Evolutionary conservation across 495 filamentous ascomycete species (phyloP).

Genomic region (Amniculicola lignicola): DNA sequence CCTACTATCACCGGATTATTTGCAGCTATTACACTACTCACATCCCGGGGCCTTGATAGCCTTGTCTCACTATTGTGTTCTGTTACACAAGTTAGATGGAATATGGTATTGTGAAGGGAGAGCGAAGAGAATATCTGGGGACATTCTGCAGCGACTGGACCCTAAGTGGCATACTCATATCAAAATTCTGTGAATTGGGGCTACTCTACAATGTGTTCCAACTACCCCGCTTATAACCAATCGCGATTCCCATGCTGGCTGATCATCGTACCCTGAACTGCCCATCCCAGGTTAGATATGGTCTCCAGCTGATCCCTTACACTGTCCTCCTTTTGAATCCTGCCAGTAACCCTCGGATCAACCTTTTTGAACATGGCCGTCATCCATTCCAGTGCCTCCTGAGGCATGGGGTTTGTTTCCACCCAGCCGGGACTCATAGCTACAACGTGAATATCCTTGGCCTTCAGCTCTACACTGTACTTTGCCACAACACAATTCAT

Average conservation of each 20-base stretch:
- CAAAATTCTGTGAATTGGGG: too few relatives aligned
- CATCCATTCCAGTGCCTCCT: slow-evolving; percentile 1
- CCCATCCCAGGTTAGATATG: slow-evolving; percentile 18
- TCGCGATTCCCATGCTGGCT: slow-evolving; percentile 30
- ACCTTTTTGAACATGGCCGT: slow-evolving; percentile 20
- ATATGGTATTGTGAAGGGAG: too few relatives aligned
- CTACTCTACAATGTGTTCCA: too few relatives aligned
- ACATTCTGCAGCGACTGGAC: too few relatives aligned
- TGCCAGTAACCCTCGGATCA: slow-evolving; percentile 31
- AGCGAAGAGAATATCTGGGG: too few relatives aligned
- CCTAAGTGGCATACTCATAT: too few relatives aligned
- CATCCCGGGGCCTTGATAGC: too few relatives aligned
- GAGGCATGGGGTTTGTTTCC: slow-evolving; percentile 1
- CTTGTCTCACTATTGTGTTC: too few relatives aligned
- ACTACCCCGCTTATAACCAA: slow-evolving; percentile 34
- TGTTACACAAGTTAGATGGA: too few relatives aligned
- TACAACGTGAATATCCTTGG: slow-evolving; percentile 28
- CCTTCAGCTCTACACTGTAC: slow-evolving; percentile 25
- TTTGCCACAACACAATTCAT: slow-evolving; percentile 34
- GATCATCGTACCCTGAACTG: slow-evolving; percentile 29
- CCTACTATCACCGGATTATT: too few relatives aligned
- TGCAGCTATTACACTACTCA: too few relatives aligned
- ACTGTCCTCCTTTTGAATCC: slow-evolving; percentile 28
- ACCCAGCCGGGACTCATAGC: slow-evolving; percentile 33
- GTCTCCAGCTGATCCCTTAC: slow-evolving; percentile 30